Conservation (phyloP, 176 grass and related monocot species). For the Triticum monococcum region DNA sequence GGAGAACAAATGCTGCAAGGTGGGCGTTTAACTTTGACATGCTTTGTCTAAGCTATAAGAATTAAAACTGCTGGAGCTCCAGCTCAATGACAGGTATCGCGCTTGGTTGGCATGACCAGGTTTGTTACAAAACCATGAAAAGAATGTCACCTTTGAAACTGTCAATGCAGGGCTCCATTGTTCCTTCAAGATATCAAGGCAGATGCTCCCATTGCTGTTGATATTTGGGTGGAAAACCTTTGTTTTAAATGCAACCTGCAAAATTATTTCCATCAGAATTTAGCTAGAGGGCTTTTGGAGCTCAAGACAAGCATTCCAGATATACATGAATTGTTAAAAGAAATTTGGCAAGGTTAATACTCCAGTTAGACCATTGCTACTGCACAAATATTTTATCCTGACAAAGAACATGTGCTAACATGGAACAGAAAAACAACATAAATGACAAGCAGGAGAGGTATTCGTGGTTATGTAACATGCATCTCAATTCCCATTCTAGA, state of each 20-base stretch:
- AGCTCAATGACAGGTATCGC: background rate
- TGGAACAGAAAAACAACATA: background rate
- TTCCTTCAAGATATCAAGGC: constrained; percentile 66
- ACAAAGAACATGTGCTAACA: background rate
- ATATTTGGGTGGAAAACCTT: constrained; percentile 61
- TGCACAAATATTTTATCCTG: background rate
- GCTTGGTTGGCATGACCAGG: background rate
- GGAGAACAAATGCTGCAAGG: background rate
- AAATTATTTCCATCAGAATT: background rate
- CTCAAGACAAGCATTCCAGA: background rate
- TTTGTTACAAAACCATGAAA: background rate
- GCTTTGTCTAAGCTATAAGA: background rate
- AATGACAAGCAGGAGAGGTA: no score
- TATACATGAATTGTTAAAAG: background rate
- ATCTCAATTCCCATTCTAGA: background rate
- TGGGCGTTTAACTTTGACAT: background rate
- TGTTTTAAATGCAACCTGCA: constrained; percentile 52
- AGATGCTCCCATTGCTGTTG: constrained; percentile 64
- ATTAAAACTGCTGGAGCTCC: background rate
- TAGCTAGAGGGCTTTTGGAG: background rate
- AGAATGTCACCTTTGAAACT: constrained; percentile 45
- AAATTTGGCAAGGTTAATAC: background rate
- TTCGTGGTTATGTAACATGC: background rate
- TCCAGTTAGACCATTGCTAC: background rate
- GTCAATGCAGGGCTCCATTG: constrained; percentile 66